Base-by-base conservation (phyloP, 441 rosid genomes). In the Adansonia madagascariensis region DNA sequence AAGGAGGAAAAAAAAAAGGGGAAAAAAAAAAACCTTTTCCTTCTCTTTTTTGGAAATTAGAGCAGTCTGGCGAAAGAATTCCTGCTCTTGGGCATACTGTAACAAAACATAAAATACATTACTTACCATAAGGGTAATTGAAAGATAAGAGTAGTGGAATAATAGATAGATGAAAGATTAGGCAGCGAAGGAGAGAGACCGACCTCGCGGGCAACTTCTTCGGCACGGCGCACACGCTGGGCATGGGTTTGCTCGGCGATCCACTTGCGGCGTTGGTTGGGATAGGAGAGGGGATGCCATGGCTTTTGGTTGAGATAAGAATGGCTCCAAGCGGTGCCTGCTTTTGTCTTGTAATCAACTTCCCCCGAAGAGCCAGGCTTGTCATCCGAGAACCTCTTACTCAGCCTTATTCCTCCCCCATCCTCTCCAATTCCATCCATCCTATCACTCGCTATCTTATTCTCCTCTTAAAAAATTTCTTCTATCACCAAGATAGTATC, bases 281-380 rank as follows among this genome's bases (percentile, higher is more conserved):
- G 98, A 68, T 95, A 94, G 53, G 99, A 95, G 79, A 95, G 97
- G 9, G 99, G 99, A 86, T 94, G 98, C 99, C 99, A 95, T 72
- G 99, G 99, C 90, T 95, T 95, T 87, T 95, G 99, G 77, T 95
- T 95, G 55, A 95, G 92, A 79, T 85, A 95, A 39, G 93, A 88
- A 82, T 95, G 99, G 88, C 99, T 95, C 98, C 99, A 95, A 4
- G 98, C 98, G 27, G 99, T 93, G 56, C 97, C 99, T 8, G 97
- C 74, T 84, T 92, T 95, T n/a, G 88, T 88, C 91, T 91, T 93
- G 91, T 91, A 92, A 81, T 95, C 98, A 12, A 93, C 99, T 80
- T 95, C 99, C 3, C 87, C 87, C 10, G 79, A 62, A 31, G 83
- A 75, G 43, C 80, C 83, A 49, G 79, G 84, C 63, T 81, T 84